These are phyloP conservation scores for Nicotiana attenuata DNA, from an alignment of 257 asterid genomes.

Conservation along the genomic window DNA sequence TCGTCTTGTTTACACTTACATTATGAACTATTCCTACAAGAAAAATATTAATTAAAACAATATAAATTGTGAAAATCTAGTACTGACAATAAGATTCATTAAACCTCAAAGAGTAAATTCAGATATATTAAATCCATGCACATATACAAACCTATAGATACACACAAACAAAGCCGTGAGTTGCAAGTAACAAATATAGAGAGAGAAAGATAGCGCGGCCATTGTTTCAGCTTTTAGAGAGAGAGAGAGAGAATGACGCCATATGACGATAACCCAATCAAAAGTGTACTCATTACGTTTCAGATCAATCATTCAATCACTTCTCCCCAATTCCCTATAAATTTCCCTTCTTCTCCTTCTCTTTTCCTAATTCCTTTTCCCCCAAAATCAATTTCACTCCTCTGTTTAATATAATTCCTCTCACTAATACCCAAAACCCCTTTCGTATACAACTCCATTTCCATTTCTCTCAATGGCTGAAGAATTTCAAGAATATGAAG, in stretches of 20 bases:
- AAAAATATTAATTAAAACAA: background rate
- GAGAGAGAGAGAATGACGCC: slow-evolving; percentile 36
- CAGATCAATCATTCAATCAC: slow-evolving; percentile 33
- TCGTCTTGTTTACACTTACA: background rate
- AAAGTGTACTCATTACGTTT: slow-evolving; percentile 27
- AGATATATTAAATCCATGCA: background rate
- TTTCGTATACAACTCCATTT: background rate
- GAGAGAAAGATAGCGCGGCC: background rate
- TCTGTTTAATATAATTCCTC: background rate
- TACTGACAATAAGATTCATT: background rate
- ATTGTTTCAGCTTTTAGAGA: slow-evolving; percentile 2
- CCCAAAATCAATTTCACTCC: background rate
- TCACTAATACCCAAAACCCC: background rate
- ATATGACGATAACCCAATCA: slow-evolving; percentile 21
- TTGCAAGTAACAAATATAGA: background rate
- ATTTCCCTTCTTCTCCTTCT: slow-evolving; percentile 15
- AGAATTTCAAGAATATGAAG: slow-evolving; percentile 69
- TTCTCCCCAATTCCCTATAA: slow-evolving; percentile 34
- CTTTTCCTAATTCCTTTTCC: background rate
- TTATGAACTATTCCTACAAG: background rate
- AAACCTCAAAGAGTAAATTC: background rate
- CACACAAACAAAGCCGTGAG: background rate
- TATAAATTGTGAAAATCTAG: background rate
- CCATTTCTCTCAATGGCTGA: slow-evolving; percentile 43
- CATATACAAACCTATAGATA: background rate